Evolutionary conservation across 2,329 filamentous ascomycete genomes (phyloP), one percentile per base, ranked within the genome.

Genomic region (Pseudogymnoascus sp.): DNA sequence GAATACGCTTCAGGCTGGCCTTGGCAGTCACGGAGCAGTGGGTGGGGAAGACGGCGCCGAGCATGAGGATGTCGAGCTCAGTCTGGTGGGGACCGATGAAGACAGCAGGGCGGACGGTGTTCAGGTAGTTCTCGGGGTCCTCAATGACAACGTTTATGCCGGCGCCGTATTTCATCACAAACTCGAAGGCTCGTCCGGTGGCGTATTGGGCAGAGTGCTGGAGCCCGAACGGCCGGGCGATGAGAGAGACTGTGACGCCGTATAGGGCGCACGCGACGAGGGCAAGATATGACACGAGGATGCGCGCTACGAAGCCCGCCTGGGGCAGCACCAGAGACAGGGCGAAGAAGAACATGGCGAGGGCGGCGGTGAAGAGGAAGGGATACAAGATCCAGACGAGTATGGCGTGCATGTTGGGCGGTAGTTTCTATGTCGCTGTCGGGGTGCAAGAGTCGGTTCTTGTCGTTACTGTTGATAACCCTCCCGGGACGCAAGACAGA

Each of bases 71-170:
- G 73, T 99, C 94, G 68, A 99, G 84, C 78, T 97, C 94, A 21
- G 90, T 91, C 82, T 99, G 94, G 78, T 99, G 94, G 77, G 97
- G 97, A 42, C 89, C 90, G 69, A 99, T 82, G 72, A 99, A 92
- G 63, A 99, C 89, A 63, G 91, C 92, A 0, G 94, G 94, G 61
- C 93, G 84, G 28, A 80, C 80, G 8, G 80, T 86, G 11, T 66
- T 68, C 6, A 74, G 69, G 60, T 86, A 74, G 67, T 86, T 76
- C 65, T 85, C 73, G 40, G 85, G 79, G 74, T 92, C 91, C 50
- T 88, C 82, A 60, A 96, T 77, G 66, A 84, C 80, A 73, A 97
- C 97, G 64, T 80, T 83, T 59, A 97, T 82, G 65, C 93, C 93
- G 0, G 91, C 92, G 59, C 84, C 82, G 53, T 82, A 75, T 69